phyloP scores from a whole-genome alignment of 1,139 yeast genomes.

The Pichia inconspicua region DNA sequence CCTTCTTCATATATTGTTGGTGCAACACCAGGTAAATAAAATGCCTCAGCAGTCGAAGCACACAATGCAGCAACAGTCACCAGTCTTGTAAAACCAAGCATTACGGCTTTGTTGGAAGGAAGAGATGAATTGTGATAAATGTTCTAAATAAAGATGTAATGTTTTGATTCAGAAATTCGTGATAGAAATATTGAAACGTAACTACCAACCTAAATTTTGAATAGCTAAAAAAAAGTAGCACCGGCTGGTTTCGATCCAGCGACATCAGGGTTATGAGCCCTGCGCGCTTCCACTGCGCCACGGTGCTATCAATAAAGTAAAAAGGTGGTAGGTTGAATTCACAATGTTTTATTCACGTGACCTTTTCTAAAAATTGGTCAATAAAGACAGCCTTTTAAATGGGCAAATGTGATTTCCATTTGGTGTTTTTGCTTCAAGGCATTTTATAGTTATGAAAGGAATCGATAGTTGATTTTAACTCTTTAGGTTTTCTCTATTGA shows the following conservation, averaged over 20 bases:
- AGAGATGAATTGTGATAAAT: too few species aligned
- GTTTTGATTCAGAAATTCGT: not conserved
- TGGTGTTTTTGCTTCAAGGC: too few species aligned
- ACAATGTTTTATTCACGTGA: not conserved
- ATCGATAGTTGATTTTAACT: too few species aligned
- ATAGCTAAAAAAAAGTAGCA: slow-evolving; percentile 48
- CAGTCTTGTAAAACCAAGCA: slow-evolving; percentile 2
- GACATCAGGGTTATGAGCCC: slow-evolving; percentile 93
- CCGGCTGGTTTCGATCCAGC: slow-evolving; percentile 99
- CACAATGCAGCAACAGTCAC: not conserved
- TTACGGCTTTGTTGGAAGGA: not conserved
- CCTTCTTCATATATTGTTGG: slow-evolving; percentile 78
- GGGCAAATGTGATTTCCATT: too few species aligned
- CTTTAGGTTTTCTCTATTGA: too few species aligned
- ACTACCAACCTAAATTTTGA: not conserved
- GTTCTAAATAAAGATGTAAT: too few species aligned
- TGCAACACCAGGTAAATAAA: slow-evolving; percentile 91
- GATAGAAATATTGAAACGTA: not conserved
- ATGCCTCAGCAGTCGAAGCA: slow-evolving; percentile 35
- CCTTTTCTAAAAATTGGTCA: too few species aligned
- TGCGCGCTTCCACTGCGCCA: slow-evolving; percentile 28
- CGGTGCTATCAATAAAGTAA: slow-evolving; percentile 16
- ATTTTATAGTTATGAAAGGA: too few species aligned
- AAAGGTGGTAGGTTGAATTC: too few species aligned
- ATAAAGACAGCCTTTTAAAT: too few species aligned